Conservation (phyloP, 2,329 filamentous ascomycete species). For the Ascochyta pisi region DNA sequence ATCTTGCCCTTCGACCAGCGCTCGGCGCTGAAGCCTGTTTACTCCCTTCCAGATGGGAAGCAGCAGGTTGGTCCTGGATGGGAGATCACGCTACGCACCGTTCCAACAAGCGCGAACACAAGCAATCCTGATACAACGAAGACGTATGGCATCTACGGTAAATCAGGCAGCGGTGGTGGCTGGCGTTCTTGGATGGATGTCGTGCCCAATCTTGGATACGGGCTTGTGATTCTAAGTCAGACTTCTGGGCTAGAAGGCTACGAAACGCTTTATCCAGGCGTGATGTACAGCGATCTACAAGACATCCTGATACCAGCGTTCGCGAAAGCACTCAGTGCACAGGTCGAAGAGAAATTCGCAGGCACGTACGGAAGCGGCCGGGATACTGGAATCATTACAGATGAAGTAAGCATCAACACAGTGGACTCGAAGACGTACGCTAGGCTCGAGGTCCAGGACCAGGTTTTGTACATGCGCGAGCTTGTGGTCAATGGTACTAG, state of each 20-base stretch:
- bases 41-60: slow-evolving; percentile 33
- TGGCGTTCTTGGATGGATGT: slow-evolving; percentile 42
- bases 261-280: slow-evolving; percentile 23
- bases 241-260: slow-evolving; percentile 25
- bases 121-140: slow-evolving; percentile 18
- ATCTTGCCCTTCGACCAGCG: slow-evolving; percentile 38
- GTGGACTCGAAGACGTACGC: slow-evolving; percentile 29
- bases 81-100: slow-evolving; percentile 34
- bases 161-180: slow-evolving; percentile 43
- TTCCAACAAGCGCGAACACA: slow-evolving; percentile 18
- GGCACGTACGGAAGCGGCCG: slow-evolving; percentile 29
- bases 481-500: slow-evolving; percentile 38
- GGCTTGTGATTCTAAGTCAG: slow-evolving; percentile 34
- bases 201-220: slow-evolving; percentile 41
- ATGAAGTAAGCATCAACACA: slow-evolving; percentile 17
- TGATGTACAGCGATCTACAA: slow-evolving; percentile 27
- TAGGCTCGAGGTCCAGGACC: slow-evolving; percentile 31
- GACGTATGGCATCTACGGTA: slow-evolving; percentile 39
- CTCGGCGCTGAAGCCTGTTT: slow-evolving; percentile 30
- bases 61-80: slow-evolving; percentile 40
- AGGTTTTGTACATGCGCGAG: slow-evolving; percentile 37
- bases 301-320: slow-evolving; percentile 38
- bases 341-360: slow-evolving; percentile 26
- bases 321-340: slow-evolving; percentile 24
- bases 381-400: slow-evolving; percentile 29